These are phyloP conservation scores for Sordaria brevicollis DNA, from an alignment of 495 filamentous ascomycete species.

Conservation along the genomic window DNA sequence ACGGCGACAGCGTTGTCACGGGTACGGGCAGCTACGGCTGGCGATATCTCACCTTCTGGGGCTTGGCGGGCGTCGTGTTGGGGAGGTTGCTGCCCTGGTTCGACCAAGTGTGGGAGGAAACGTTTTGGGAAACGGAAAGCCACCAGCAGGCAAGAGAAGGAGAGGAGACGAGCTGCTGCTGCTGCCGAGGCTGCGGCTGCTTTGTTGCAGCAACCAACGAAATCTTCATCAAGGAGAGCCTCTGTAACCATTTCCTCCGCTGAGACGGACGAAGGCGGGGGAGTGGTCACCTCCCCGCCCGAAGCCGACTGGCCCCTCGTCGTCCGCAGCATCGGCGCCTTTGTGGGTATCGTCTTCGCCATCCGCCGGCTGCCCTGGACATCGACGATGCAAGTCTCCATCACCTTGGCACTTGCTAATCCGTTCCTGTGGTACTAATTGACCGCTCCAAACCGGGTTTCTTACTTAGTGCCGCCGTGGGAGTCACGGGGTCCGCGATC, in stretches of 20 bases:
- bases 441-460: constrained; percentile 84
- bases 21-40: constrained; percentile 42
- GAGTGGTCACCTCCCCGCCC: constrained; percentile 6
- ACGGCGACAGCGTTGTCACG: constrained; percentile 2
- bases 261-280: neutral
- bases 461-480: constrained; percentile 59
- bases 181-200: neutral
- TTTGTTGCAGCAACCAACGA: neutral
- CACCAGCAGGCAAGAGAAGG: constrained; percentile 1
- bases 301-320: constrained; percentile 67
- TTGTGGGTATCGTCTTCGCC: constrained; percentile 92
- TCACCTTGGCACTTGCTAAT: constrained; percentile 85
- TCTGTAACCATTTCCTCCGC: neutral
- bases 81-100: constrained; percentile 79
- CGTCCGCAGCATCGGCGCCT: constrained; percentile 81
- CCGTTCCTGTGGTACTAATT: constrained; percentile 93
- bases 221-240: neutral
- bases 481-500: constrained; percentile 60
- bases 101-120: constrained; percentile 51
- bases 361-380: constrained; percentile 90
- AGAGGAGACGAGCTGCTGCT: constrained; percentile 2
- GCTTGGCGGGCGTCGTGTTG: constrained; percentile 60
- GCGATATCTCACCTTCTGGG: constrained; percentile 73
- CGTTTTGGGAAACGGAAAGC: constrained; percentile 7
- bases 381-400: constrained; percentile 83